phyloP scores from a whole-genome alignment of 2,329 filamentous ascomycete genomes.

The Alternaria triticimaculans region DNA sequence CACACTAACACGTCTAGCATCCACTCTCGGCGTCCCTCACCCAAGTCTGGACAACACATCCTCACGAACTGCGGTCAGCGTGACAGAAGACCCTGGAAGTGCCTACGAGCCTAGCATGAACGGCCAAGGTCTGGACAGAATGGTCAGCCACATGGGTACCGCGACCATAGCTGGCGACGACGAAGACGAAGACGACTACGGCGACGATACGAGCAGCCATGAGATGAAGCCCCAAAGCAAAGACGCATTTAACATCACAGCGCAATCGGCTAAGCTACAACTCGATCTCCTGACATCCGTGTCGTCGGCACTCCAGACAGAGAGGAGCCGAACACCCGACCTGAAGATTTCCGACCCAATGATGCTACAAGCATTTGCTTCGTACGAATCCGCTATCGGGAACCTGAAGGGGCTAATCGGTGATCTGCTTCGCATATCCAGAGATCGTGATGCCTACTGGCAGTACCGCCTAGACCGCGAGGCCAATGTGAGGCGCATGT shows the following conservation, averaged over 20 bases:
- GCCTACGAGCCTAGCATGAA: conserved; percentile 64
- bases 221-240: conserved; percentile 78
- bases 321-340: conserved; percentile 72
- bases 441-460: conserved; percentile 95
- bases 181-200: conserved; percentile 73
- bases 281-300: conserved; percentile 89
- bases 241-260: conserved; percentile 96
- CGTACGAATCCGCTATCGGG: conserved; percentile 88
- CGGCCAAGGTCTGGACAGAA: conserved; percentile 60
- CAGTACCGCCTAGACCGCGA: conserved; percentile 93
- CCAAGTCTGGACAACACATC: conserved; percentile 46
- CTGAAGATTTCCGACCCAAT: conserved; percentile 78
- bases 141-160: conserved; percentile 58
- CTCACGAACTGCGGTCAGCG: conserved; percentile 54
- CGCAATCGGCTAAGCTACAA: conserved; percentile 91
- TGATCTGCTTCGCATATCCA: conserved; percentile 88
- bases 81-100: conserved; percentile 63
- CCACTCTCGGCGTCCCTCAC: conserved; percentile 58
- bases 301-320: conserved; percentile 77
- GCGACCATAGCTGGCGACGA: conserved; percentile 64
- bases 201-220: conserved; percentile 79
- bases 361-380: conserved; percentile 76
- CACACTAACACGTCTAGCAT: conserved; percentile 30
- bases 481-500: conserved; percentile 89
- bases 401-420: conserved; percentile 85